phyloP scores from a whole-genome alignment of 371 early-diverging fungal genomes.

The Apophysomyces sp. region DNA sequence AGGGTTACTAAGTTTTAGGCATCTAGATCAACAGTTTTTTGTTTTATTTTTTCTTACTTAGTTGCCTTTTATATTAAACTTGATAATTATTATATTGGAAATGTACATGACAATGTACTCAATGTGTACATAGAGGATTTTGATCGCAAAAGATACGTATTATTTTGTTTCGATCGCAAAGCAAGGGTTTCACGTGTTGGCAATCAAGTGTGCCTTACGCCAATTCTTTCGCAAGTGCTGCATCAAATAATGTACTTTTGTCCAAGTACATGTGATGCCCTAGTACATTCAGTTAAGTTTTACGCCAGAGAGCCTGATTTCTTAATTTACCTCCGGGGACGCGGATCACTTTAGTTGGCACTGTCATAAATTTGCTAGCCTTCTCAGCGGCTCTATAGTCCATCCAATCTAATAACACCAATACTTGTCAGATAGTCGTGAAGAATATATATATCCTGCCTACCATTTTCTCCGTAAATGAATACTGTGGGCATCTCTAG shows the following conservation, averaged over 20 bases:
- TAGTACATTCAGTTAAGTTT: slow-evolving; percentile 14
- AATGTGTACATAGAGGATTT: too few relatives aligned
- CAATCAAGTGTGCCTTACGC: background rate
- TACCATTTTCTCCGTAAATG: slow-evolving; percentile 68
- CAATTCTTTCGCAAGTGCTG: slow-evolving; percentile 36
- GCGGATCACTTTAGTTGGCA: slow-evolving; percentile 47
- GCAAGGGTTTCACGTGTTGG: too few relatives aligned
- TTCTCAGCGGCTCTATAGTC: slow-evolving; percentile 75
- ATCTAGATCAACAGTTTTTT: too few relatives aligned
- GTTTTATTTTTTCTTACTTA: too few relatives aligned
- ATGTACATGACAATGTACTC: too few relatives aligned
- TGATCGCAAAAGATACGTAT: too few relatives aligned
- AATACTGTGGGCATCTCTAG: slow-evolving; percentile 80
- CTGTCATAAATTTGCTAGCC: slow-evolving; percentile 56
- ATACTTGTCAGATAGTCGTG: background rate
- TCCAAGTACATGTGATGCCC: slow-evolving; percentile 92
- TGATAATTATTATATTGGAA: too few relatives aligned
- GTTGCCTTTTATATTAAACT: too few relatives aligned
- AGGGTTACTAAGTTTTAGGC: too few relatives aligned
- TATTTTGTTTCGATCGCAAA: too few relatives aligned
- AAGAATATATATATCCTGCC: slow-evolving; percentile 14
- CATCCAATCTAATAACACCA: slow-evolving; percentile 83
- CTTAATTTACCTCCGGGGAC: slow-evolving; percentile 36
- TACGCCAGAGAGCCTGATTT: background rate
- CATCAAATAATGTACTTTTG: slow-evolving; percentile 77